Evolutionary conservation across 768 basidiomycete genomes (phyloP).

Genomic region (Tulasnella sp.): DNA sequence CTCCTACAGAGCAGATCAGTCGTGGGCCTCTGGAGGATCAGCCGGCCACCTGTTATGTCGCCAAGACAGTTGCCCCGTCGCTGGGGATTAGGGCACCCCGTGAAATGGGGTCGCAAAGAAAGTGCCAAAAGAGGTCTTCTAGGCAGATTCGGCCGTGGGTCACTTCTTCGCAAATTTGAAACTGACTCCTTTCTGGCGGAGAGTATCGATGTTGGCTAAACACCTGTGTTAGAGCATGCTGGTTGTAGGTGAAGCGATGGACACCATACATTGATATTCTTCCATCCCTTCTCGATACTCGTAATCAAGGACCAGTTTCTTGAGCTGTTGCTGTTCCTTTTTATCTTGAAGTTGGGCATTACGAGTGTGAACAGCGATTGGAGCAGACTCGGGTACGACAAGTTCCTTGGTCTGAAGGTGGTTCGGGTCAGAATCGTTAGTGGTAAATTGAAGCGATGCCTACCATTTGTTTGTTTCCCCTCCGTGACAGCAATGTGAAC

Average conservation of each 20-base stretch:
- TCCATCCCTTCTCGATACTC: slow-evolving; percentile 74
- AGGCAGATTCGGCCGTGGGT: background rate
- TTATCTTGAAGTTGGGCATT: slow-evolving; percentile 90
- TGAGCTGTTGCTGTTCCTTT: slow-evolving; percentile 95
- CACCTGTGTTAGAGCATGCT: background rate
- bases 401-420: slow-evolving; percentile 68
- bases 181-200: slow-evolving; percentile 18
- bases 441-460: slow-evolving; percentile 29
- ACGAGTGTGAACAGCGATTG: slow-evolving; percentile 85
- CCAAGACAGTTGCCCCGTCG: background rate
- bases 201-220: slow-evolving; percentile 19
- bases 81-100: background rate
- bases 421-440: background rate
- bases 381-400: slow-evolving; percentile 80
- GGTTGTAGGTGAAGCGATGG: background rate
- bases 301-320: slow-evolving; percentile 88
- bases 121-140: background rate
- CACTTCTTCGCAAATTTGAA: slow-evolving; percentile 9
- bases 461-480: slow-evolving; percentile 89
- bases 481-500: slow-evolving; percentile 89
- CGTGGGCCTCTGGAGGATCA: background rate
- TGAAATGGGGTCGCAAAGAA: background rate
- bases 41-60: background rate
- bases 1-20: background rate
- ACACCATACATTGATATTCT: slow-evolving; percentile 31